These are phyloP conservation scores for Aspergillus hortae DNA, from an alignment of 2,329 filamentous ascomycete genomes.

Conservation along the genomic window DNA sequence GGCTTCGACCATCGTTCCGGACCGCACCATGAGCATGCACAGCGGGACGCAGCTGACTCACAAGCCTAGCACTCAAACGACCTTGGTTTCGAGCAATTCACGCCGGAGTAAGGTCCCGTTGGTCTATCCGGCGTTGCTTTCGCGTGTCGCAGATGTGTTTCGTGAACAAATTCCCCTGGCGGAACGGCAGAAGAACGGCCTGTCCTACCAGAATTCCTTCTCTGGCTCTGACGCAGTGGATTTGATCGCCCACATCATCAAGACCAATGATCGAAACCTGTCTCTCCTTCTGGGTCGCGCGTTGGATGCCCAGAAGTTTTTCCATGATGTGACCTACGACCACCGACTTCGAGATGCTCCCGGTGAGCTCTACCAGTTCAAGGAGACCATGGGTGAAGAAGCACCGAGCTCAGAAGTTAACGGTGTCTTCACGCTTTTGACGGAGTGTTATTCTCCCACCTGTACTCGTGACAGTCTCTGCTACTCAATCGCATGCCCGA, in stretches of 20 bases:
- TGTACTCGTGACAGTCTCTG: conserved; percentile 93
- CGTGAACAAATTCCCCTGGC: conserved; percentile 79
- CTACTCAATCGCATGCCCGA: conserved; percentile 95
- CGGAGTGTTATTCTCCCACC: conserved; percentile 96
- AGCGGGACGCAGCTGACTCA: conserved; percentile 47
- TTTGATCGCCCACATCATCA: conserved; percentile 91
- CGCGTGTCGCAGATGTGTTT: conserved; percentile 90
- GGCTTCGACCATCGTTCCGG: conserved; percentile 66
- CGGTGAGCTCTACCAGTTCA: conserved; percentile 94
- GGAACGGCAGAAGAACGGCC: conserved; percentile 91
- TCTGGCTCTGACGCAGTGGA: conserved; percentile 95
- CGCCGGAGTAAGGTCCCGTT: conserved; percentile 67
- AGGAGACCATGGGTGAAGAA: conserved; percentile 80
- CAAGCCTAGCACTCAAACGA: conserved; percentile 49
- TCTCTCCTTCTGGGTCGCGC: conserved; percentile 86
- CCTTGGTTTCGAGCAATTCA: conserved; percentile 57
- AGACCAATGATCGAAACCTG: conserved; percentile 92
- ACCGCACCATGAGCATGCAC: conserved; percentile 57
- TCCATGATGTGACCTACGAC: conserved; percentile 98
- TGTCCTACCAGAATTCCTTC: conserved; percentile 96
- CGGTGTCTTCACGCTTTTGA: conserved; percentile 91
- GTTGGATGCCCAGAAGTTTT: conserved; percentile 96
- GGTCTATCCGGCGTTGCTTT: conserved; percentile 90
- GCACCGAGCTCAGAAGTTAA: conserved; percentile 72
- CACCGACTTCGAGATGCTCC: conserved; percentile 92